Conservation (phyloP, 2,329 filamentous ascomycete genomes). For the Neofusicoccum umdonicola region DNA sequence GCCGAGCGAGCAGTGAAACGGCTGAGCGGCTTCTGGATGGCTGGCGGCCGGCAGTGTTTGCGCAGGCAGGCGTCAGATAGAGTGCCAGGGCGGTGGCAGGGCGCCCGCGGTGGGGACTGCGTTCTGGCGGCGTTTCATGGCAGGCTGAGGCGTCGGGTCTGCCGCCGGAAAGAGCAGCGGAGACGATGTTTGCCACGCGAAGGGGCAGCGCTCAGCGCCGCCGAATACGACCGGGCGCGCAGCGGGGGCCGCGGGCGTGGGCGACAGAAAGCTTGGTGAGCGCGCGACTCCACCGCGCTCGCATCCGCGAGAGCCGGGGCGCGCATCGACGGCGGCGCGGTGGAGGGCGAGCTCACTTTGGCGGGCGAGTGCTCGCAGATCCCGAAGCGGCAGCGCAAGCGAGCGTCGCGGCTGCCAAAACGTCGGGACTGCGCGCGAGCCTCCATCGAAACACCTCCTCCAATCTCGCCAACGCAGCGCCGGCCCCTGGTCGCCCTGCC, state of each 20-base stretch:
- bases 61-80: not conserved
- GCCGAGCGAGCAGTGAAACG: not conserved
- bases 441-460: not conserved
- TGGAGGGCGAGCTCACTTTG: not conserved
- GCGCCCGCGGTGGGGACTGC: not conserved
- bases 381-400: not conserved
- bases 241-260: not conserved
- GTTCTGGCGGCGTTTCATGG: constrained; percentile 6
- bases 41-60: not conserved
- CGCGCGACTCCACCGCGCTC: not conserved
- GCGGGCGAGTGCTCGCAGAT: too few species aligned
- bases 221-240: not conserved
- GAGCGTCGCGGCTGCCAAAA: not conserved
- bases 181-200: constrained; percentile 13
- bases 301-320: not conserved
- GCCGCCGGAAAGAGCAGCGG: not conserved
- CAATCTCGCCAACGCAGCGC: constrained; percentile 8
- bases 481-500: too few species aligned
- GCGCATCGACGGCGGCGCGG: not conserved
- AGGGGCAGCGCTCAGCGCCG: not conserved
- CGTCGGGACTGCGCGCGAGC: too few species aligned
- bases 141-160: not conserved
- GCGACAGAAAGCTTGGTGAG: not conserved
- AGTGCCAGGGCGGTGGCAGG: not conserved
- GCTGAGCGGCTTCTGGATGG: not conserved